A percentile compares a stretch with the other conserved stretches of the same genome.
These are phyloP conservation scores for Colletotrichum melonis DNA, from an alignment of 2,329 filamentous ascomycete genomes.

Conservation along the genomic window DNA sequence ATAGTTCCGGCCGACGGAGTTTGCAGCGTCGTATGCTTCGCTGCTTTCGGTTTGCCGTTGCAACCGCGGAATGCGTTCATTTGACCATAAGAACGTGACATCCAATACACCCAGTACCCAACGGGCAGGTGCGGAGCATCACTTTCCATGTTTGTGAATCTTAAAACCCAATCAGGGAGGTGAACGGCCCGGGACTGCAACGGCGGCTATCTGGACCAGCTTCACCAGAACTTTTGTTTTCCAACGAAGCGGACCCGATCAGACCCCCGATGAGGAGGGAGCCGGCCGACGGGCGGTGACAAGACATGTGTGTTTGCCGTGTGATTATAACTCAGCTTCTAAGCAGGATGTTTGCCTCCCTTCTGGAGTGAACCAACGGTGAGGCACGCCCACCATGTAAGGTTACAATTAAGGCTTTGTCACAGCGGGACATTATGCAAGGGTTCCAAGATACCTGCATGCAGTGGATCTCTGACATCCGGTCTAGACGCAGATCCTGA, in stretches of 20 bases:
- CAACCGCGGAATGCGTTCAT: constrained; percentile 5
- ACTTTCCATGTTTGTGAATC: background rate
- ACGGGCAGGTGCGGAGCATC: constrained; percentile 25
- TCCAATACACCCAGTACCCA: constrained; percentile 8
- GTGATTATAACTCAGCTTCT: background rate
- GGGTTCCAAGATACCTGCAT: background rate
- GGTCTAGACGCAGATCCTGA: background rate
- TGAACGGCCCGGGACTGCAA: background rate
- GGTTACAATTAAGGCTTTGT: background rate
- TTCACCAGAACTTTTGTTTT: background rate
- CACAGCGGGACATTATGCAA: background rate
- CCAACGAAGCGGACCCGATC: background rate
- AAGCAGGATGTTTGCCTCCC: background rate
- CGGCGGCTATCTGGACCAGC: background rate
- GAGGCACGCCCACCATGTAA: background rate
- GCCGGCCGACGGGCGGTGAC: background rate
- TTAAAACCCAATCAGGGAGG: constrained; percentile 4
- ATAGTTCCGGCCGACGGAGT: background rate
- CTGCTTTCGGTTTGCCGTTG: constrained; percentile 1
- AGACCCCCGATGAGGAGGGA: background rate
- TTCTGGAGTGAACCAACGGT: background rate
- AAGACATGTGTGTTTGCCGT: background rate
- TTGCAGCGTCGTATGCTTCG: background rate
- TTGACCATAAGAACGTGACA: background rate
- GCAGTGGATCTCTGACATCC: background rate